Base-by-base conservation (phyloP, 163 green algal genomes). In the Chloromonas sp. region DNA sequence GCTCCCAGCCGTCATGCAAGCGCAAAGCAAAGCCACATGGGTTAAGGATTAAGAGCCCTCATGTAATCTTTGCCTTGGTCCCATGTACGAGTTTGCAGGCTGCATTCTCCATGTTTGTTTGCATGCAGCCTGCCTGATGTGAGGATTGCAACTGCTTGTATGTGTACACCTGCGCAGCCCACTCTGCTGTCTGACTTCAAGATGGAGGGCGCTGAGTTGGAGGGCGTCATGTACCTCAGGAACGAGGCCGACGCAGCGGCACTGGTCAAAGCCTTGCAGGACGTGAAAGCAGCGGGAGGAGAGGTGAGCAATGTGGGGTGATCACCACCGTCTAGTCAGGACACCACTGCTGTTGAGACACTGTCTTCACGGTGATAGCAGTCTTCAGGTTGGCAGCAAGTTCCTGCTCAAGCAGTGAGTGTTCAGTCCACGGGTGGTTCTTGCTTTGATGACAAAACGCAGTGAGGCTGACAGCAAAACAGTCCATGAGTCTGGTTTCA, bases 201-300 rank as follows among this genome's bases (percentile, higher is more conserved):
- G 14, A 87, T 92, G 0, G 90, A 94, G 13, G 95, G 80, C 15
- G 61, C 59, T 60, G 93, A 98, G 79, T 88, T 97, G 71, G 84
- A 91, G 58, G 92, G 93, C 84, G 91, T 98, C 83, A 87, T 95
- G 83, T 96, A 95, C 87, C 89, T 99, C 80, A 89, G 96, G n/a
- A 91, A 98, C 83, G 92, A 97, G 81, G 85, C 86, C 14, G 96
- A 99, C 74, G 96, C 92, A 0, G 93, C 97, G 60, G 82, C 79
- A 1, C 88, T 99, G 15, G 70, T 95, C 1, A 90, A 78, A 0
- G 94, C 88, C 14, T 93, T 98, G 0, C 81, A 84, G 2, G 85
- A 83, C 0, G 88, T 87, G 84, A 97, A 97, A 88, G 91, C 89
- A 58, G 82, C 81, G 0, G 88, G 88, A 70, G 89, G 89, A 60